A percentile compares a stretch with the other conserved stretches of the same genome.
Conservation (phyloP, 2,329 filamentous ascomycete species). For the Trichophyton simii region DNA sequence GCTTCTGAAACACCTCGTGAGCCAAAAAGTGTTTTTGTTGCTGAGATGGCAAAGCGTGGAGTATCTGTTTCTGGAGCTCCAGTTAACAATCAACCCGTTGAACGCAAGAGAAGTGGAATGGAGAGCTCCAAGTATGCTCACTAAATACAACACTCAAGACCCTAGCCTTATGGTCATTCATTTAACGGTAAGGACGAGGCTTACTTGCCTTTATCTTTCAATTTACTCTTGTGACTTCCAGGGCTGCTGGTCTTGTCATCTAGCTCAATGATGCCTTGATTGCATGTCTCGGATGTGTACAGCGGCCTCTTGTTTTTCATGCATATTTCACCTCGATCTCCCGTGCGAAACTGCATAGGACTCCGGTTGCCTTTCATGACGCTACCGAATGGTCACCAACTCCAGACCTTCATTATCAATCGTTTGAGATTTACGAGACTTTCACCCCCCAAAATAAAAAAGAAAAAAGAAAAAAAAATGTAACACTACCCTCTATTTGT, state of each 20-base stretch:
- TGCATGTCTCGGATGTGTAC: no score
- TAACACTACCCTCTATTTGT: background rate
- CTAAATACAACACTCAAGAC: background rate
- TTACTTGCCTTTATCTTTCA: no score
- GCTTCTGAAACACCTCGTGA: background rate
- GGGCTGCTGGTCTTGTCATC: no score
- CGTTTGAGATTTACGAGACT: background rate
- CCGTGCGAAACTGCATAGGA: background rate
- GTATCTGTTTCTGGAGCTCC: background rate
- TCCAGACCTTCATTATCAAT: no score
- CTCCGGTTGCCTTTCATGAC: background rate
- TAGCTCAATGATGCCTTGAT: no score
- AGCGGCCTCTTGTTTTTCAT: background rate
- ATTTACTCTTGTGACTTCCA: no score
- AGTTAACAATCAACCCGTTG: background rate
- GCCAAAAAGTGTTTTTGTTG: background rate
- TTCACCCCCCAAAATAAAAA: background rate
- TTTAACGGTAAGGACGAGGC: no score
- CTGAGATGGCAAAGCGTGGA: conserved; percentile 8
- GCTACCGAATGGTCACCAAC: background rate
- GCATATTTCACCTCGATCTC: no score
- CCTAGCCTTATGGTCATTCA: background rate
- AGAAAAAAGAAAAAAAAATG: background rate
- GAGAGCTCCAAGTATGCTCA: conserved; percentile 1
- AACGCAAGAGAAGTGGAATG: background rate